Conservation (phyloP, 1,284 basidiomycete genomes). For the Cryptococcus sp. region DNA sequence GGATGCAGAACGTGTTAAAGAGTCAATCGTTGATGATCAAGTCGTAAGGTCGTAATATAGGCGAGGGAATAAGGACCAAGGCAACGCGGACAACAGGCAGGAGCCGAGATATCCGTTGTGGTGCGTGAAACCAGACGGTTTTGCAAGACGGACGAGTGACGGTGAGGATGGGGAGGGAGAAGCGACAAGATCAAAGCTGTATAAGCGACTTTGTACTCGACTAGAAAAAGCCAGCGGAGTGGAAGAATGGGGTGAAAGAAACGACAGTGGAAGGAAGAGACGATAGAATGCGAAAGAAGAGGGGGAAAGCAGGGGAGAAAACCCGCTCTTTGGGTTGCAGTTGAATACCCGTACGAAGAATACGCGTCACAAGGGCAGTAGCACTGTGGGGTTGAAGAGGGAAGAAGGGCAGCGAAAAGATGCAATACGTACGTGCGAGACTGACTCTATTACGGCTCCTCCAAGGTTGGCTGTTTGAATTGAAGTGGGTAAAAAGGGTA, state of each 20-base stretch:
- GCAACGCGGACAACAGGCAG: neutral
- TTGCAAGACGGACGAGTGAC: neutral
- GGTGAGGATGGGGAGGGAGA: constrained; percentile 10
- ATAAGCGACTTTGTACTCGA: neutral
- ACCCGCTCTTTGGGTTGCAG: too few species aligned
- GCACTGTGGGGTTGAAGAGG: too few species aligned
- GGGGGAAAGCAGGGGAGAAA: neutral
- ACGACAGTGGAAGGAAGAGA: neutral
- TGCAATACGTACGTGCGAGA: too few species aligned
- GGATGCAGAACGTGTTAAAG: neutral
- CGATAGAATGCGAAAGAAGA: neutral
- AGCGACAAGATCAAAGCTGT: neutral
- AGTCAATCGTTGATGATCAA: too few species aligned
- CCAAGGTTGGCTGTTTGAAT: too few species aligned
- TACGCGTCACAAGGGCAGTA: too few species aligned
- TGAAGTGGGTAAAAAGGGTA: too few species aligned
- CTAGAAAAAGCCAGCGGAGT: neutral
- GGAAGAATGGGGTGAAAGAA: neutral
- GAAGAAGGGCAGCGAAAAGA: too few species aligned
- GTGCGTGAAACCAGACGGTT: neutral
- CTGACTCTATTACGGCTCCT: too few species aligned
- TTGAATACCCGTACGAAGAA: too few species aligned
- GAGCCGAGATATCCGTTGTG: neutral
- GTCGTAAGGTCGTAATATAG: too few species aligned
- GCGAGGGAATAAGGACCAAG: constrained; percentile 1